Conservation (phyloP, 805 yeast genomes). For the Komagataella phaffii region DNA sequence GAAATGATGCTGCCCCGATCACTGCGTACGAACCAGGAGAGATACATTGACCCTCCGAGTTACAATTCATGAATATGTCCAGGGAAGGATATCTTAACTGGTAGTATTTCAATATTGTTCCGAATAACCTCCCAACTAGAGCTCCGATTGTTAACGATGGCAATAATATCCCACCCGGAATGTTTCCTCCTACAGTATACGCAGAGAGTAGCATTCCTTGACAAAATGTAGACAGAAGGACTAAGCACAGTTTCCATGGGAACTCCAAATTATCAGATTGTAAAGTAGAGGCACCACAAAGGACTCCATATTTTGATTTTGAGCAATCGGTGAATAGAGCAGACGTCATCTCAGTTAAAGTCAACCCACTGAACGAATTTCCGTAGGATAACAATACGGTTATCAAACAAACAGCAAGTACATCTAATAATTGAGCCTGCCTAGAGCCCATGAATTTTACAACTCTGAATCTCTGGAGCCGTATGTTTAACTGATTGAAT, state of each 20-base stretch:
- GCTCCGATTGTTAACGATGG: slow-evolving; percentile 57
- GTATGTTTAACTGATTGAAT: slow-evolving; percentile 34
- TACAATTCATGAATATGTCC: slow-evolving; percentile 25
- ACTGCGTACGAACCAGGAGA: slow-evolving; percentile 84
- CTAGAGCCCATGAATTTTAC: slow-evolving; percentile 12
- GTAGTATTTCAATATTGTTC: slow-evolving; percentile 33
- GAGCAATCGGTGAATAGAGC: slow-evolving; percentile 59
- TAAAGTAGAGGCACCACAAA: neutral
- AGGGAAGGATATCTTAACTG: slow-evolving; percentile 25
- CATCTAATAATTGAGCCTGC: slow-evolving; percentile 27
- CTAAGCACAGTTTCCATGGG: neutral
- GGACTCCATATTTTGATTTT: neutral
- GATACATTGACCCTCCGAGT: slow-evolving; percentile 34
- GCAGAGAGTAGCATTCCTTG: slow-evolving; percentile 51
- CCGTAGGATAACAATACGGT: slow-evolving; percentile 49
- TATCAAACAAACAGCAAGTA: slow-evolving; percentile 28
- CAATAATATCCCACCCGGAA: slow-evolving; percentile 59
- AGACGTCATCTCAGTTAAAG: slow-evolving; percentile 43
- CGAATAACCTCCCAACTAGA: slow-evolving; percentile 39
- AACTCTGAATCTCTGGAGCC: slow-evolving; percentile 23
- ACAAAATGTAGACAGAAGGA: slow-evolving; percentile 18
- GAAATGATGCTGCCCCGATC: slow-evolving; percentile 75
- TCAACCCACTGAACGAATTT: slow-evolving; percentile 34
- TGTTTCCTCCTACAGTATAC: slow-evolving; percentile 52
- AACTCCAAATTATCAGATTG: neutral